These are phyloP conservation scores for Penicillium sumatraense DNA, from an alignment of 2,329 filamentous ascomycete genomes.

Conservation along the genomic window DNA sequence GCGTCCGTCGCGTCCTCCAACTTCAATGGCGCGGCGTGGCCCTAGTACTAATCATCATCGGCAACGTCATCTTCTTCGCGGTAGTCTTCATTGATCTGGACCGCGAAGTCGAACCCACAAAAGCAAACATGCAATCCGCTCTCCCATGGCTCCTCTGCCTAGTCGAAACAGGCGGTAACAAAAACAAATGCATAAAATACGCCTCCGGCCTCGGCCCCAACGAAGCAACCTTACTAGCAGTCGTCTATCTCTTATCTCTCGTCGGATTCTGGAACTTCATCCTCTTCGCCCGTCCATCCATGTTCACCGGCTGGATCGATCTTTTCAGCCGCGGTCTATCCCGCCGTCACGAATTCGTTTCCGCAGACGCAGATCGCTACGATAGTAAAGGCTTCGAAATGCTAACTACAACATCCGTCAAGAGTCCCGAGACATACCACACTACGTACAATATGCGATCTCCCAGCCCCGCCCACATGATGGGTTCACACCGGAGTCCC, in stretches of 20 bases:
- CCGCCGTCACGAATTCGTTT: slow-evolving; percentile 77
- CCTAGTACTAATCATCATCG: slow-evolving; percentile 86
- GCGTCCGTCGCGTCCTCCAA: slow-evolving; percentile 82
- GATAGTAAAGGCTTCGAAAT: slow-evolving; percentile 79
- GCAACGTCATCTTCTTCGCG: slow-evolving; percentile 92
- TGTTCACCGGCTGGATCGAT: slow-evolving; percentile 82
- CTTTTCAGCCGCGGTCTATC: slow-evolving; percentile 58
- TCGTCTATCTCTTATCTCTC: slow-evolving; percentile 81
- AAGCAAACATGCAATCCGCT: slow-evolving; percentile 61
- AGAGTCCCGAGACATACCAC: slow-evolving; percentile 37
- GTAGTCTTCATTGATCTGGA: slow-evolving; percentile 89
- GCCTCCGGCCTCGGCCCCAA: slow-evolving; percentile 70
- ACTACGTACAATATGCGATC: slow-evolving; percentile 18
- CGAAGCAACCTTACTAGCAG: slow-evolving; percentile 76
- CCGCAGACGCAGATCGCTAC: slow-evolving; percentile 74
- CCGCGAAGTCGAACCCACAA: slow-evolving; percentile 64
- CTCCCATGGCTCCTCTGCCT: slow-evolving; percentile 75
- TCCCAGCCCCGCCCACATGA: slow-evolving; percentile 23
- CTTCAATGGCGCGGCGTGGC: slow-evolving; percentile 94
- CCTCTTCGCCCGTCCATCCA: slow-evolving; percentile 80
- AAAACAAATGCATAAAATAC: slow-evolving; percentile 66
- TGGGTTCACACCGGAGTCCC: slow-evolving; percentile 21
- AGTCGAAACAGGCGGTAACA: slow-evolving; percentile 60
- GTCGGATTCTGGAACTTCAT: slow-evolving; percentile 85
- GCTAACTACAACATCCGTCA: slow-evolving; percentile 54